Evolutionary conservation across 192 early-diverging fungal genomes (phyloP).

Genomic region (Mortierella alpina): DNA sequence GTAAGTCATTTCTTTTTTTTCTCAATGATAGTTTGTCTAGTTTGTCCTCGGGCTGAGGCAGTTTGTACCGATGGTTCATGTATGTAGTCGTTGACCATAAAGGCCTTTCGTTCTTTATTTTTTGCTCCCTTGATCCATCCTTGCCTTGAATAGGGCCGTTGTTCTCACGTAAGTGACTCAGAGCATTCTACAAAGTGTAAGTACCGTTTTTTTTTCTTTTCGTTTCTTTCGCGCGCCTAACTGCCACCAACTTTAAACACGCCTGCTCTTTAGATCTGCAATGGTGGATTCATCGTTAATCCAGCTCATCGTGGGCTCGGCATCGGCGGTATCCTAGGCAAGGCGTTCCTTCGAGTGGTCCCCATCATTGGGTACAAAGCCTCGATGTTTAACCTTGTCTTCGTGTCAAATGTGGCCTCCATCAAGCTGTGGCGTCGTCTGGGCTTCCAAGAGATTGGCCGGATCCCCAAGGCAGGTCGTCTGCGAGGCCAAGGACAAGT

Average conservation of each 20-base stretch:
- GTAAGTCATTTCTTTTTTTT: conserved; percentile 34
- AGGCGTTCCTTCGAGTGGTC: conserved; percentile 69
- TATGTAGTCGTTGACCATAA: not conserved
- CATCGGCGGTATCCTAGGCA: conserved; percentile 70
- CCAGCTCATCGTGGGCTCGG: conserved; percentile 60
- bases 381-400: conserved; percentile 85
- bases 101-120: not conserved
- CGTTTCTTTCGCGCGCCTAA: conserved; percentile 9
- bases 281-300: conserved; percentile 78
- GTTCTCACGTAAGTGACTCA: conserved; percentile 40
- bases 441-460: conserved; percentile 76
- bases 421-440: conserved; percentile 71
- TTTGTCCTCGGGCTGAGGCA: too few relatives aligned
- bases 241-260: not conserved
- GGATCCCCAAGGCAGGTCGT: conserved; percentile 75
- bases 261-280: conserved; percentile 67
- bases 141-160: conserved; percentile 28
- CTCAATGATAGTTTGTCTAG: not conserved
- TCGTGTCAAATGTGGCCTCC: conserved; percentile 74
- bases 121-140: not conserved
- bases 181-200: not conserved
- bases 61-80: too few relatives aligned
- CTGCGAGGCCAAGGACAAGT: conserved; percentile 45
- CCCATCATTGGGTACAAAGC: conserved; percentile 78
- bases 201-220: not conserved